Evolutionary conservation across 768 basidiomycete genomes (phyloP).

Genomic region (Amanita exitialis): DNA sequence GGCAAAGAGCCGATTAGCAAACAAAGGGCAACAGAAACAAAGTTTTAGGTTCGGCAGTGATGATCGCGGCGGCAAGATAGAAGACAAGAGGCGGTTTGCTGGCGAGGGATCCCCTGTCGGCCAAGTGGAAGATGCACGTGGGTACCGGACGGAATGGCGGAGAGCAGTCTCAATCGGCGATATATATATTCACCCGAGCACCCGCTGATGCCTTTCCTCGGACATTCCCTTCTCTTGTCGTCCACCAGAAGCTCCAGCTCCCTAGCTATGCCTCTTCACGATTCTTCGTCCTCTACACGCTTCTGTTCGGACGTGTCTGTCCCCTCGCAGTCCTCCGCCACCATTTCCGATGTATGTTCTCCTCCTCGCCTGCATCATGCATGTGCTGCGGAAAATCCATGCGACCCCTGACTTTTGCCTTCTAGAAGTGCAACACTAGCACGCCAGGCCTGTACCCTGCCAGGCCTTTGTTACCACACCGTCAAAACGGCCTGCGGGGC

Average conservation of each 20-base stretch:
- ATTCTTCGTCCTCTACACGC: not conserved
- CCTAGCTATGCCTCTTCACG: not conserved
- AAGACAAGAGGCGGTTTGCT: not conserved
- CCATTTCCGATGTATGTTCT: not conserved
- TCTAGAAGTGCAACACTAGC: not conserved
- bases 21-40: not conserved
- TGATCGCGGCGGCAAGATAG: not conserved
- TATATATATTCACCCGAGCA: slow-evolving; percentile 1
- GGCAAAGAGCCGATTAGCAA: not conserved
- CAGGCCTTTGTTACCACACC: not conserved
- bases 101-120: not conserved
- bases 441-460: not conserved
- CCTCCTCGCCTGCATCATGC: not conserved
- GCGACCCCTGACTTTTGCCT: not conserved
- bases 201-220: not conserved
- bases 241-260: not conserved
- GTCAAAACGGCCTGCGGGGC: not conserved
- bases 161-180: not conserved
- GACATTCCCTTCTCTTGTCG: not conserved
- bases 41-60: not conserved
- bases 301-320: not conserved
- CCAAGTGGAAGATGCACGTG: not conserved
- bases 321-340: not conserved
- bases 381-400: not conserved
- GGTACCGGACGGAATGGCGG: not conserved